phyloP scores from a whole-genome alignment of 2,329 filamentous ascomycete genomes.

The Knoxdaviesia capensis region DNA sequence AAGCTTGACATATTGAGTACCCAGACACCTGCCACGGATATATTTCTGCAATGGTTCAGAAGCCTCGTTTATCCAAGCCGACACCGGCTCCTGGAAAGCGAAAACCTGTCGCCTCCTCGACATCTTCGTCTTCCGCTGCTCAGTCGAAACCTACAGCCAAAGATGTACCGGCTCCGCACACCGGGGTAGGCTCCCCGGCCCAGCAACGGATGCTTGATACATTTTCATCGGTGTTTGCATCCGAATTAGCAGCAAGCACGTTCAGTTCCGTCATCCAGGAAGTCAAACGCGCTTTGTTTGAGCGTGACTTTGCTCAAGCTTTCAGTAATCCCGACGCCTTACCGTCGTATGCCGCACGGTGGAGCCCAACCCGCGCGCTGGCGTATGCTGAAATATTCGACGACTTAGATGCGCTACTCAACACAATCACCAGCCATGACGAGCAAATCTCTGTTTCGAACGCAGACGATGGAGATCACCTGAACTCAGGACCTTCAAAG shows the following conservation, averaged over 20 bases:
- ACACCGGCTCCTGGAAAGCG: background rate
- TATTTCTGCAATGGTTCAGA: no score
- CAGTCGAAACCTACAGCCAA: no score
- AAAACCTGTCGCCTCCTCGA: background rate
- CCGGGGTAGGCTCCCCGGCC: conserved; percentile 4
- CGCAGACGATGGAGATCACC: conserved; percentile 1
- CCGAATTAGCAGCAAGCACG: conserved; percentile 23
- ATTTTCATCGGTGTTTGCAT: conserved; percentile 45
- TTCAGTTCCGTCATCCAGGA: conserved; percentile 45
- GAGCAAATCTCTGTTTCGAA: conserved; percentile 7
- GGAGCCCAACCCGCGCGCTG: conserved; percentile 73
- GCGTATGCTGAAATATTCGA: conserved; percentile 49
- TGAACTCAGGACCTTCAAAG: conserved; percentile 2
- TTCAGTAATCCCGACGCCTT: conserved; percentile 56
- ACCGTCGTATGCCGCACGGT: conserved; percentile 69
- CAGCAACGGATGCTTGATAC: conserved; percentile 56
- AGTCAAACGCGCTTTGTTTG: conserved; percentile 70
- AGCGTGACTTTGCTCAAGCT: conserved; percentile 62
- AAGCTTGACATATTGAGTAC: no score
- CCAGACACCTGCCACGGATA: no score
- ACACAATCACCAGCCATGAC: background rate
- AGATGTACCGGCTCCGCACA: no score
- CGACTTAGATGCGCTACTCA: conserved; percentile 9
- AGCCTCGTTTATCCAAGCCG: background rate
- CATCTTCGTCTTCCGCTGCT: background rate